Percentiles rank a stretch among this genome's conserved stretches.
phyloP scores from a whole-genome alignment of 495 filamentous ascomycete species.

The Penicillium pulvis region DNA sequence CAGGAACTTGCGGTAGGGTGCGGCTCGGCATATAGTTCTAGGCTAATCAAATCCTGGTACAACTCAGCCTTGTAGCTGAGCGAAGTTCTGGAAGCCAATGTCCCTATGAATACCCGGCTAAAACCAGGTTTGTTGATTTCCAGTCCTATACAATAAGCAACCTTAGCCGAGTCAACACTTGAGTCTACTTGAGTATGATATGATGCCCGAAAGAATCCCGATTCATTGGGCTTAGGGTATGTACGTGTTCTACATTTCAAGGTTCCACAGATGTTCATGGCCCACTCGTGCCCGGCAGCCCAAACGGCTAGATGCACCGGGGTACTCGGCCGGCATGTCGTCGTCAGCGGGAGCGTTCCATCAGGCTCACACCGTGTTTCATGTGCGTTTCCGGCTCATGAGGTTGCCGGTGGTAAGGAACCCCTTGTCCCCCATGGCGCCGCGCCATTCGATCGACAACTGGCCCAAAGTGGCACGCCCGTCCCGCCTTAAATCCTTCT shows the following conservation, averaged over 20 bases:
- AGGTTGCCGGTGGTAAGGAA: slow-evolving; percentile 86
- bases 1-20: slow-evolving; percentile 7
- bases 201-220: neutral
- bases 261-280: neutral
- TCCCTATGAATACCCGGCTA: neutral
- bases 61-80: neutral
- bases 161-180: neutral
- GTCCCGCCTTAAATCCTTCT: slow-evolving; percentile 57
- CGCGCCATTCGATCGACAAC: slow-evolving; percentile 83
- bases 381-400: slow-evolving; percentile 58
- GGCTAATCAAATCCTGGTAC: neutral
- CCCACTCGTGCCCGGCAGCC: slow-evolving; percentile 18
- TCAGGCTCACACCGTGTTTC: slow-evolving; percentile 26
- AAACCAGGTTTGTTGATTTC: neutral
- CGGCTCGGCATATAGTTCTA: slow-evolving; percentile 15
- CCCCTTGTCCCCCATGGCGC: slow-evolving; percentile 86
- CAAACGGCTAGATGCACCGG: slow-evolving; percentile 21
- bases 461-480: slow-evolving; percentile 74
- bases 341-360: slow-evolving; percentile 9
- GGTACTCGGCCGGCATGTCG: slow-evolving; percentile 17
- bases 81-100: neutral
- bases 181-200: neutral
- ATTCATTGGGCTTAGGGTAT: slow-evolving; percentile 1
- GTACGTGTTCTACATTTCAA: slow-evolving; percentile 1
- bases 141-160: neutral